Evolutionary conservation across 2,329 filamentous ascomycete species (phyloP), one percentile per base, ranked within the genome.

Genomic region (Sphaceloma murrayae): DNA sequence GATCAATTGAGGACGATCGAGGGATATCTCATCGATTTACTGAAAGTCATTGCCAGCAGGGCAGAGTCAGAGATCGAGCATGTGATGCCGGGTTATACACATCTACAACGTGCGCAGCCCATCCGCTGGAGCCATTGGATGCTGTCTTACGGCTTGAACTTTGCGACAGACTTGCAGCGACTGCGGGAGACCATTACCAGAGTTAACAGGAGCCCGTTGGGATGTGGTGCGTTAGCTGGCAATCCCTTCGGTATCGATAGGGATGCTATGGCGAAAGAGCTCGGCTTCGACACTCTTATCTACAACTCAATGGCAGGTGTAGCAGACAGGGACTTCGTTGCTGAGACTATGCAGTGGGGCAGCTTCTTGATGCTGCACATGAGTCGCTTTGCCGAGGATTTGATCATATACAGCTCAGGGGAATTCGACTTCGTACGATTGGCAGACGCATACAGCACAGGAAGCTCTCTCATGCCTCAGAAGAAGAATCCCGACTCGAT

Each of bases 41-140:
- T 94, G 30, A 69, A 75, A 55, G 81, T 87, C 36, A 75, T 80
- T 10, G 73, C 78, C 26, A 67, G 68, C 34, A 75, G 85, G 19
- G 83, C 85, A 2, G 82, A 86, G 69, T 64, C 69, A 26, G 83
- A 91, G 56, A 78, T 88, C 51, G 80, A 84, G 53, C 71, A 77
- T 51, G 62, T 93, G 56, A 91, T 94, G 82, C 86, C 86, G 1
- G 84, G 84, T 2, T 94, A 94, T 66, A 93, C 85, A 10, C 86
- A 94, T 63, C 67, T 91, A 26, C 86, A 94, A 66, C 80, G 84
- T 43, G 85, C 85, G 3, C 75, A 84, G 64, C 85, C 85, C 1
- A 78, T 94, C 53, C 72, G 82, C 49, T 94, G 82, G 82, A 78
- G 74, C 45, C 85, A 91, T 58, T 89, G 81, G 81, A 70, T 94